phyloP scores from a whole-genome alignment of 768 basidiomycete genomes.

The Leccinum fibrillosum region DNA sequence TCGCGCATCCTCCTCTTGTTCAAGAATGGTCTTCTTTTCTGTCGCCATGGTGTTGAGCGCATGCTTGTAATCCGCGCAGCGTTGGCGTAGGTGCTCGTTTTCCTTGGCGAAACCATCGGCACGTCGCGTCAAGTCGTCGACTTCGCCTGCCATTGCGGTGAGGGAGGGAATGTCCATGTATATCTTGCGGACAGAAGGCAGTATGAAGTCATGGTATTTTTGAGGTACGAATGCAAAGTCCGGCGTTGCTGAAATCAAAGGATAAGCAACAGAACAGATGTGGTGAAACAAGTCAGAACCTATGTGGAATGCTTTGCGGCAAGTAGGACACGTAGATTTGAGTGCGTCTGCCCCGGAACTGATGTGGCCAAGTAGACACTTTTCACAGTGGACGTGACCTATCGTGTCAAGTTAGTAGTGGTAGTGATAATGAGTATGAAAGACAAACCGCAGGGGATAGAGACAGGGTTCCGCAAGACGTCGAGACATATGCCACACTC shows the following conservation, averaged over 20 bases:
- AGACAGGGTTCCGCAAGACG: slow-evolving; percentile 49
- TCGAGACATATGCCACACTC: slow-evolving; percentile 64
- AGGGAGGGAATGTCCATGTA: slow-evolving; percentile 43
- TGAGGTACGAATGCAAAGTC: slow-evolving; percentile 51
- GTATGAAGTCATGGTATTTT: slow-evolving; percentile 56
- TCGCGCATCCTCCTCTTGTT: slow-evolving; percentile 34
- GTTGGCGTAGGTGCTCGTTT: slow-evolving; percentile 41
- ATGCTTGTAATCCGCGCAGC: slow-evolving; percentile 40
- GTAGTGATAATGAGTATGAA: background rate
- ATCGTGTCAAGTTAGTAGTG: slow-evolving; percentile 1
- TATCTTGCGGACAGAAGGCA: slow-evolving; percentile 55
- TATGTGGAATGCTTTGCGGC: slow-evolving; percentile 52
- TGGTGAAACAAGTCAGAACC: slow-evolving; percentile 35
- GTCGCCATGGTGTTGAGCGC: slow-evolving; percentile 32
- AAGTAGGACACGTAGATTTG: slow-evolving; percentile 56
- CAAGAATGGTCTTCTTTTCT: slow-evolving; percentile 27
- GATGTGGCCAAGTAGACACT: slow-evolving; percentile 46
- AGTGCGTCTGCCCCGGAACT: slow-evolving; percentile 29
- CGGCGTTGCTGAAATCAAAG: slow-evolving; percentile 37
- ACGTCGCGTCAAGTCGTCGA: slow-evolving; percentile 37
- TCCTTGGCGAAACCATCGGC: slow-evolving; percentile 37
- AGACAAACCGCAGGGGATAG: slow-evolving; percentile 59
- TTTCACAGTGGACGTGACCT: slow-evolving; percentile 68
- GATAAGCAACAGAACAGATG: background rate
- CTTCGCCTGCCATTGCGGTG: slow-evolving; percentile 26